These are phyloP conservation scores for Tephrocybe sp. DNA, from an alignment of 768 basidiomycete genomes.

Conservation along the genomic window DNA sequence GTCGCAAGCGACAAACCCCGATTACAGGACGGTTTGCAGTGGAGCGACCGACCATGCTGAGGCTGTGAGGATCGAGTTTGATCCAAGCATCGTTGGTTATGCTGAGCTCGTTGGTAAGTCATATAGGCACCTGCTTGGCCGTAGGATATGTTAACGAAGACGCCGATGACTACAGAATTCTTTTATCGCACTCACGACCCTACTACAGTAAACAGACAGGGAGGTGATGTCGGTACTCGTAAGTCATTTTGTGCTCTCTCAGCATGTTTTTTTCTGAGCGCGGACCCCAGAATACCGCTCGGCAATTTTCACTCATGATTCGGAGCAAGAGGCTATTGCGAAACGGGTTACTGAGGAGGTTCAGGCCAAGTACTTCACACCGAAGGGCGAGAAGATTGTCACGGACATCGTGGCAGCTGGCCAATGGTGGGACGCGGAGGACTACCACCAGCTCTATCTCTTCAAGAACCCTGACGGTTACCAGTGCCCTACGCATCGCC, in stretches of 20 bases:
- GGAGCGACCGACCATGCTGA: conserved; percentile 89
- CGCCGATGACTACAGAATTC: conserved; percentile 54
- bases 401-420: conserved; percentile 72
- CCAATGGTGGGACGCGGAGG: conserved; percentile 80
- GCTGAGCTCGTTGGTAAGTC: conserved; percentile 81
- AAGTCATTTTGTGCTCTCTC: conserved; percentile 26
- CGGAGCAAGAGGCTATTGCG: conserved; percentile 72
- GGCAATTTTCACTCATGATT: conserved; percentile 78
- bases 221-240: conserved; percentile 78
- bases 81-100: conserved; percentile 73
- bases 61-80: conserved; percentile 82
- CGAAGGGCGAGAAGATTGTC: conserved; percentile 69
- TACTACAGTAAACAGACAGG: conserved; percentile 79
- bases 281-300: conserved; percentile 83
- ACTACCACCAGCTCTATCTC: conserved; percentile 81
- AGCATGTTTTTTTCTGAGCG: background rate
- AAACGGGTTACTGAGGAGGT: conserved; percentile 78
- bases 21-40: conserved; percentile 73
- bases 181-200: conserved; percentile 96
- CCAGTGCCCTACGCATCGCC: conserved; percentile 84
- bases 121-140: background rate
- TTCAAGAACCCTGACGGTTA: conserved; percentile 87
- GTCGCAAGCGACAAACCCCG: conserved; percentile 49
- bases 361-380: conserved; percentile 78
- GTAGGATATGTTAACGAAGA: background rate